Evolutionary conservation across 371 early-diverging fungal species (phyloP).

Genomic region (Coemansia sp.): DNA sequence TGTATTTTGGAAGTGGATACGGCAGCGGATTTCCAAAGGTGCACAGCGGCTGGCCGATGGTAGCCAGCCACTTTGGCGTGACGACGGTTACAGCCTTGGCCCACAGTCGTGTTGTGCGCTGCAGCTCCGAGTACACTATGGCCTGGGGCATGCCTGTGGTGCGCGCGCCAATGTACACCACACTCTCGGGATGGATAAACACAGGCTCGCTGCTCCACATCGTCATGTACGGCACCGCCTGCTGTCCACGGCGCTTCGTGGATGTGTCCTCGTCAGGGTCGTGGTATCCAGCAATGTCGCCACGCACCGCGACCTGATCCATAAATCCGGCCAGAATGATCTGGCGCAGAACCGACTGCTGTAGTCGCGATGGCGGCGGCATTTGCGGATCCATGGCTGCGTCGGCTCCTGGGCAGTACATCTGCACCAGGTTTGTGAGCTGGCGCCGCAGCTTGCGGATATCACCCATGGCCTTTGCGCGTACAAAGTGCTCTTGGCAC

Average conservation of each 20-base stretch:
- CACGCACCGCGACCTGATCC: constrained; percentile 86
- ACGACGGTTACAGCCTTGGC: constrained; percentile 80
- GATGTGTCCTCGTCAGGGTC: constrained; percentile 28
- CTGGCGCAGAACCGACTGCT: constrained; percentile 76
- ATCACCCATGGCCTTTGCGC: constrained; percentile 92
- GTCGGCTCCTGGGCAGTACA: constrained; percentile 62
- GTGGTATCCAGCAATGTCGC: constrained; percentile 63
- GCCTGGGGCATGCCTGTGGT: constrained; percentile 29
- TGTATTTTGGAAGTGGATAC: constrained; percentile 65
- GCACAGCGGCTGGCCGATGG: constrained; percentile 65
- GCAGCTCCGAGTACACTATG: constrained; percentile 49
- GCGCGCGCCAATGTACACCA: constrained; percentile 60
- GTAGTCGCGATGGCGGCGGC: constrained; percentile 70
- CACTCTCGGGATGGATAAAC: constrained; percentile 68
- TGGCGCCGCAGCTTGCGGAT: constrained; percentile 84
- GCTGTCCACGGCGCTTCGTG: constrained; percentile 36
- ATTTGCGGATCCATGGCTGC: constrained; percentile 59
- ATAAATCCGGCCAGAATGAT: constrained; percentile 84
- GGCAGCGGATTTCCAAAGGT: constrained; percentile 66
- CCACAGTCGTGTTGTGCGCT: constrained; percentile 56
- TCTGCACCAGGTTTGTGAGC: constrained; percentile 74
- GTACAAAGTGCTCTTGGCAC: constrained; percentile 77
- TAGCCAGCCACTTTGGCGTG: constrained; percentile 76
- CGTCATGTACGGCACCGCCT: constrained; percentile 68
- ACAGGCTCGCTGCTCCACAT: constrained; percentile 74